Evolutionary conservation across 169 alveolate species (phyloP), one percentile per base, ranked within the genome.

Genomic region (Plasmodium sp.): DNA sequence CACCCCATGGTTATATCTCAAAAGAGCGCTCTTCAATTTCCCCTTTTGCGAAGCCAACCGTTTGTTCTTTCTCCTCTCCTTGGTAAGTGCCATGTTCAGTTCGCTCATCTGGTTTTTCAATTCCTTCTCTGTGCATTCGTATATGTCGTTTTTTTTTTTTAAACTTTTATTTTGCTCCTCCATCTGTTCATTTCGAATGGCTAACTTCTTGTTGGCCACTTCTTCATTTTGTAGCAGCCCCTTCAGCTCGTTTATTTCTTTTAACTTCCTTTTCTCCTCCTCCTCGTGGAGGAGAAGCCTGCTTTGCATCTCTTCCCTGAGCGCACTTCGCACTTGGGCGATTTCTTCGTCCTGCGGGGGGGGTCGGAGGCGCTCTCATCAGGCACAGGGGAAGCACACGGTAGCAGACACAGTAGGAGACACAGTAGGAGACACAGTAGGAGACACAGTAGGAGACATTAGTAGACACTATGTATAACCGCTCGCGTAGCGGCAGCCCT

Each of bases 341-440:
- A 92, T 82, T 73, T 92, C 95, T 77, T 92, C 92, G 12, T 92
- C 95, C 95, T 92, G 73, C 80, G 39, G 33, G 34, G 73, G 18
- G 51, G 22, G 5, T 12, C 5, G 34, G 10, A 75, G 34, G 5
- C 18, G 16, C 16, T 51, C 62, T 3, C 5, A 16, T 51, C 16
- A 51, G n/a, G 58, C 12, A 5, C 45, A 39, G 1, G 5, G 5
- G 5, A 39, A 7, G 45, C 5, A 39, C 45, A 39, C 0, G 5
- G n/a, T 82, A 2, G 3, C 27, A 22, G 27, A 22, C 27, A 22
- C 27, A 22, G 27, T 22, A 22, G 27, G 0, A 22, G 27, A 22
- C 27, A 22, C 27, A 22, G 73, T 39, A 2, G 45, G 27, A 22
- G 27, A 22, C 27, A 39, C 0, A 39, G n/a, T 82, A 2, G 3